phyloP scores from a whole-genome alignment of 2,329 filamentous ascomycete species.

The Cucurbitaria berberidis region DNA sequence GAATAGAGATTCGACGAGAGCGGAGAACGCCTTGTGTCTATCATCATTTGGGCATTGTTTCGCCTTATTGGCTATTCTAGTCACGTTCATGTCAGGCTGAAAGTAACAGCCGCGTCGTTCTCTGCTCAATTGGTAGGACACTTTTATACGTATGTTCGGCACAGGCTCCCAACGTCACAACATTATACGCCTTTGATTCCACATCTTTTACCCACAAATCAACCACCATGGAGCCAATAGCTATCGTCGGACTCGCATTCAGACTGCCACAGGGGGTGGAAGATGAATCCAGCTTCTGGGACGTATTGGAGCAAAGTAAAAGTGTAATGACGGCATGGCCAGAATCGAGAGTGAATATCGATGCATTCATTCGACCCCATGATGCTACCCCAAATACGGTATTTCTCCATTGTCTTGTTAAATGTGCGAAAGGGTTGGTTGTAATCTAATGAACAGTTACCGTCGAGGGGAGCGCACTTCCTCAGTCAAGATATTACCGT shows the following conservation, averaged over 20 bases:
- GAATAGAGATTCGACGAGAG: too few relatives aligned
- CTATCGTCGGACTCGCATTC: conserved; percentile 47
- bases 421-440: conserved; percentile 6
- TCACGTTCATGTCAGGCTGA: too few relatives aligned
- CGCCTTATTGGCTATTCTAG: too few relatives aligned
- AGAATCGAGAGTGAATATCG: conserved; percentile 22
- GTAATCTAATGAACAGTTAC: too few relatives aligned
- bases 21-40: too few relatives aligned
- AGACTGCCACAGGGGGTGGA: conserved; percentile 29
- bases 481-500: conserved; percentile 19
- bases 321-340: conserved; percentile 23
- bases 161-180: too few relatives aligned
- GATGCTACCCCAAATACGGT: conserved; percentile 14
- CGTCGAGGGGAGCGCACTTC: conserved; percentile 28
- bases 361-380: conserved; percentile 23
- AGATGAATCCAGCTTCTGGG: conserved; percentile 25
- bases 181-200: too few relatives aligned
- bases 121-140: too few relatives aligned
- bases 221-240: conserved; percentile 25
- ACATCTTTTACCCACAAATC: background rate
- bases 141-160: too few relatives aligned
- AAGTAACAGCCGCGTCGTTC: too few relatives aligned
- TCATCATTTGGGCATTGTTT: too few relatives aligned
- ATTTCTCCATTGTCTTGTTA: background rate
- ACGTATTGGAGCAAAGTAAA: conserved; percentile 21